A percentile compares a stretch with the other conserved stretches of the same genome.
Evolutionary conservation across 345 rosid species (phyloP).

Genomic region (Sapria himalayana): DNA sequence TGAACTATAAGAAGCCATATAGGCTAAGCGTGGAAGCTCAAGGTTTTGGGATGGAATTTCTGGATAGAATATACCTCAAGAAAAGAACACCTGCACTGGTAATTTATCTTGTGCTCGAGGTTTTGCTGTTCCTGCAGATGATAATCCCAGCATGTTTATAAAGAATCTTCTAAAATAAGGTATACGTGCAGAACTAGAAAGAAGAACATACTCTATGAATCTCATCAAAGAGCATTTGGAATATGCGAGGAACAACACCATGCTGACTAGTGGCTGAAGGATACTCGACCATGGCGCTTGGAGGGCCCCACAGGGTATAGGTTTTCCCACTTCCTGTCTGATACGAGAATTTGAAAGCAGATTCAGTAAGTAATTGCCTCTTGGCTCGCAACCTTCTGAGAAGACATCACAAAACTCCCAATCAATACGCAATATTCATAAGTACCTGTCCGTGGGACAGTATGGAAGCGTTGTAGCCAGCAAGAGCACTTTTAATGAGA

Average conservation of each 20-base stretch:
- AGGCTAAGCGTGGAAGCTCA: neutral
- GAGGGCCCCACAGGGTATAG: constrained; percentile 94
- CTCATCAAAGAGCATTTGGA: constrained; percentile 62
- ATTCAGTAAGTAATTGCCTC: neutral
- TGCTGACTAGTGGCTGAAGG: constrained; percentile 53
- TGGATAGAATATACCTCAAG: constrained; percentile 41
- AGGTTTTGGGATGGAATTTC: neutral
- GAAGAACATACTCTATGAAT: constrained; percentile 40
- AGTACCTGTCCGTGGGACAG: constrained; percentile 87
- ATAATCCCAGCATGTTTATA: constrained; percentile 3
- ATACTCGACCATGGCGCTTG: constrained; percentile 80
- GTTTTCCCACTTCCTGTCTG: constrained; percentile 97
- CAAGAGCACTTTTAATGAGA: constrained; percentile 53
- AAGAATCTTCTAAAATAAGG: constrained; percentile 3
- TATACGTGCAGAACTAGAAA: neutral
- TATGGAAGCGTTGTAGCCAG: constrained; percentile 70
- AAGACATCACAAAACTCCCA: neutral
- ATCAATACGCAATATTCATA: neutral
- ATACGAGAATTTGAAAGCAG: constrained; percentile 8
- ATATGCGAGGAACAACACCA: constrained; percentile 79
- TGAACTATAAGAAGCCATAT: neutral
- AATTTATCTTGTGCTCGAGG: constrained; percentile 46
- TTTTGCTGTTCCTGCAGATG: constrained; percentile 43
- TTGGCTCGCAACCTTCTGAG: neutral
- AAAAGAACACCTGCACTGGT: constrained; percentile 93